Conservation (phyloP, 305 asterid genomes). For the Withania somnifera region DNA sequence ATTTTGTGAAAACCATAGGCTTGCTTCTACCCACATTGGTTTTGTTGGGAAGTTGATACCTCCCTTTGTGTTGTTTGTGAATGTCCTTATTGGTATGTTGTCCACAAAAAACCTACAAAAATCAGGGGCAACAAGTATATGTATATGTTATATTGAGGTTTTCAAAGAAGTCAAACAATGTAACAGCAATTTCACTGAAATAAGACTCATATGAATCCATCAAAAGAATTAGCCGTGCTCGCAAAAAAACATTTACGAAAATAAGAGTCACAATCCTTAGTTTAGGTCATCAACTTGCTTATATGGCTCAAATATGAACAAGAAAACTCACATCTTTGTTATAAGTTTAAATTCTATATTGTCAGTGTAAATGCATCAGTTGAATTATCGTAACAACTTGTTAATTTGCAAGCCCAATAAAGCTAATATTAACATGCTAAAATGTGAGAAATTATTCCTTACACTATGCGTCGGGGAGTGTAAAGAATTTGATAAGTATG, state of each 20-base stretch:
- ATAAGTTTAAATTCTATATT: too few species aligned
- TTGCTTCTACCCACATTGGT: conserved; percentile 35
- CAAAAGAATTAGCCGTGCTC: too few species aligned
- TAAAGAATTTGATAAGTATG: conserved; percentile 25
- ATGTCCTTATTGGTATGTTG: conserved; percentile 29
- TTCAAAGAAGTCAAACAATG: background rate
- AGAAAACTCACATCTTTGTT: background rate
- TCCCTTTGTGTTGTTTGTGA: conserved; percentile 21
- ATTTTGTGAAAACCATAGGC: conserved; percentile 25
- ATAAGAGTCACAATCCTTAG: too few species aligned
- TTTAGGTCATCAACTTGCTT: too few species aligned
- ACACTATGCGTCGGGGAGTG: conserved; percentile 22
- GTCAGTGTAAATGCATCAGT: too few species aligned
- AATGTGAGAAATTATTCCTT: too few species aligned
- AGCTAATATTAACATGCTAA: background rate
- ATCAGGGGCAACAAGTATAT: background rate
- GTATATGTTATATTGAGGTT: background rate
- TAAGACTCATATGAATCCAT: too few species aligned
- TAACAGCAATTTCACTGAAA: too few species aligned
- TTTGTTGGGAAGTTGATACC: conserved; percentile 17
- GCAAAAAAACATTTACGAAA: too few species aligned
- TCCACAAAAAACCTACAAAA: conserved; percentile 27
- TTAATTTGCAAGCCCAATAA: background rate
- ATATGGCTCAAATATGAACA: background rate
- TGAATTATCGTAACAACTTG: too few species aligned